Conservation (phyloP, 306 rosid genomes). For the Hippophae gyantsensis region DNA sequence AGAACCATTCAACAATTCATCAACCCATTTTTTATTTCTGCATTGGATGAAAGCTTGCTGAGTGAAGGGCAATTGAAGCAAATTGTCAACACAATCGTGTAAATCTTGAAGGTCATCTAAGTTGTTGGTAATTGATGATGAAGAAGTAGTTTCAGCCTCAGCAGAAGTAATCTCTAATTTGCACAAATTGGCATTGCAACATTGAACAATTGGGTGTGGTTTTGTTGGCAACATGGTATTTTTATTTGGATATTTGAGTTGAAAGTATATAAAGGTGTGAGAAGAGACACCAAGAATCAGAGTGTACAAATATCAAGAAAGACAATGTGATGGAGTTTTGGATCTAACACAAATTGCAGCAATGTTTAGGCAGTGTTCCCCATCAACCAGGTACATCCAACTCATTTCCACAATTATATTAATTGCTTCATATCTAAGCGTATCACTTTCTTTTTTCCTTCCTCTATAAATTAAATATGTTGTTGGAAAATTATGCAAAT, state of each 20-base stretch:
- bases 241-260: constrained; percentile 28
- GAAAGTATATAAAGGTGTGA: constrained; percentile 28
- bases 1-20: constrained; percentile 37
- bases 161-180: constrained; percentile 18
- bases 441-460: background rate
- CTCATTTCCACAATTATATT: constrained; percentile 9
- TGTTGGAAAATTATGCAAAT: too few species aligned
- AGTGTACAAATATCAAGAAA: background rate
- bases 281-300: constrained; percentile 29
- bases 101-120: constrained; percentile 17
- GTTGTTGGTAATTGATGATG: constrained; percentile 25
- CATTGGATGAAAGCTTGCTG: constrained; percentile 32
- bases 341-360: constrained; percentile 17
- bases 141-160: constrained; percentile 11
- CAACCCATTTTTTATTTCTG: constrained; percentile 36
- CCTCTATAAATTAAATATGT: too few species aligned
- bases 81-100: constrained; percentile 33
- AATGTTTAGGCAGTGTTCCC: constrained; percentile 15
- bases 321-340: constrained; percentile 19
- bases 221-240: constrained; percentile 36
- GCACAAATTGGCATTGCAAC: constrained; percentile 33
- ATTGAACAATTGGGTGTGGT: constrained; percentile 37
- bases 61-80: constrained; percentile 32
- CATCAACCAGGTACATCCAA: constrained; percentile 13
- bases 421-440: background rate